Conservation (phyloP, 352 stramenopile species). For the Pythium periplocum region DNA sequence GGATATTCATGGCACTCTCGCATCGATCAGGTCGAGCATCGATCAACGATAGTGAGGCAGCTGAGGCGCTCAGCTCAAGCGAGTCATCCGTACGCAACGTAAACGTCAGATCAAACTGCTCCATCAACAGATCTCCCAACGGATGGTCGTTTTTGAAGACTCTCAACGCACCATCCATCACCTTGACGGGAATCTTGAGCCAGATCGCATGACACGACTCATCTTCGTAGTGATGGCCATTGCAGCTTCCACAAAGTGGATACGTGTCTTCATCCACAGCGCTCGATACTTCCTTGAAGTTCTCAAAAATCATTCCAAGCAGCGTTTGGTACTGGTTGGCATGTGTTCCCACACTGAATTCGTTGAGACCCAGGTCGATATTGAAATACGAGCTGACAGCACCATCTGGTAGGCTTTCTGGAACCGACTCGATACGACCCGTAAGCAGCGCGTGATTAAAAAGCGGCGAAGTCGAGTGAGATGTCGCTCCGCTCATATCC, state of each 20-base stretch:
- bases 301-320: slow-evolving; percentile 83
- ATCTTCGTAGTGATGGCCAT: slow-evolving; percentile 57
- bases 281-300: slow-evolving; percentile 76
- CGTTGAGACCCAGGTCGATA: slow-evolving; percentile 68
- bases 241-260: slow-evolving; percentile 51
- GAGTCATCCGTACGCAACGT: slow-evolving; percentile 79
- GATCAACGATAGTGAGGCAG: slow-evolving; percentile 50
- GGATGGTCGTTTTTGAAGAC: slow-evolving; percentile 51
- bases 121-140: slow-evolving; percentile 71
- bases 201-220: slow-evolving; percentile 71
- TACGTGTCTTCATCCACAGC: slow-evolving; percentile 81
- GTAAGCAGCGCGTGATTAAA: slow-evolving; percentile 82
- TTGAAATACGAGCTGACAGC: slow-evolving; percentile 58
- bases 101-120: slow-evolving; percentile 78
- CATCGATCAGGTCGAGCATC: slow-evolving; percentile 56
- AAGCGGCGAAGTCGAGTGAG: slow-evolving; percentile 43
- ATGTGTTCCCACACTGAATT: slow-evolving; percentile 61
- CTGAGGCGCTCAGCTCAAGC: slow-evolving; percentile 55
- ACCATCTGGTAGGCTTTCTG: slow-evolving; percentile 60
- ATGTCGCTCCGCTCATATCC: slow-evolving; percentile 68
- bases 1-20: slow-evolving; percentile 53
- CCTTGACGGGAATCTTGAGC: slow-evolving; percentile 71
- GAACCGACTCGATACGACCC: slow-evolving; percentile 66
- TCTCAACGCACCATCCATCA: slow-evolving; percentile 70
- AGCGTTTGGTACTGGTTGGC: slow-evolving; percentile 66